Evolutionary conservation across 1,284 basidiomycete species (phyloP).

Genomic region (Cystobasidium slooffiae): DNA sequence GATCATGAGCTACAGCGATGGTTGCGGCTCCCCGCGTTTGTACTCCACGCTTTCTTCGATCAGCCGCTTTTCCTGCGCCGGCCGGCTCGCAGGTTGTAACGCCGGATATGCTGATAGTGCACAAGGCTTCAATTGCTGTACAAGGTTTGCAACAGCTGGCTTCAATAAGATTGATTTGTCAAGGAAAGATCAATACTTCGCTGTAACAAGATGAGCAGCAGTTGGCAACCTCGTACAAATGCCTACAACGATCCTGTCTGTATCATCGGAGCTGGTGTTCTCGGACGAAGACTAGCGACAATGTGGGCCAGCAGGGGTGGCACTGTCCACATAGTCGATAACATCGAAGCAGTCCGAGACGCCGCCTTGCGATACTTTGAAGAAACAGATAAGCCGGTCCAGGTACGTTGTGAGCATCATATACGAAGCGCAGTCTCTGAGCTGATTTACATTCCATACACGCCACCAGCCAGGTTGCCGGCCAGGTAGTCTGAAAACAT

Average conservation of each 20-base stretch:
- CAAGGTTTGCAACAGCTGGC: too few relatives aligned
- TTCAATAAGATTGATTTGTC: too few relatives aligned
- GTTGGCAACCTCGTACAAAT: constrained; percentile 15
- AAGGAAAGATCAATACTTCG: background rate
- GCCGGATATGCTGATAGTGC: too few relatives aligned
- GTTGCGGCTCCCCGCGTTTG: too few relatives aligned
- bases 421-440: too few relatives aligned
- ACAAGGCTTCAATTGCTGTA: too few relatives aligned
- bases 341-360: background rate
- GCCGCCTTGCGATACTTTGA: constrained; percentile 9
- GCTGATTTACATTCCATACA: too few relatives aligned
- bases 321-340: constrained; percentile 26
- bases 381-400: background rate
- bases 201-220: background rate
- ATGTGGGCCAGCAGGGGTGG: constrained; percentile 28
- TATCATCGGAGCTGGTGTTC: constrained; percentile 36
- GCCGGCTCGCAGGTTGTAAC: too few relatives aligned
- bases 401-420: background rate
- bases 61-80: too few relatives aligned
- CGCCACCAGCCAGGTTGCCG: background rate
- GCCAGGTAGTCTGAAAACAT: background rate
- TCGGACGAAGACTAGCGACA: constrained; percentile 15
- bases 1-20: too few relatives aligned
- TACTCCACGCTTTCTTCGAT: too few relatives aligned
- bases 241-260: constrained; percentile 3